Base-by-base conservation (phyloP, 768 basidiomycete genomes). In the Suillus fuscotomentosus region DNA sequence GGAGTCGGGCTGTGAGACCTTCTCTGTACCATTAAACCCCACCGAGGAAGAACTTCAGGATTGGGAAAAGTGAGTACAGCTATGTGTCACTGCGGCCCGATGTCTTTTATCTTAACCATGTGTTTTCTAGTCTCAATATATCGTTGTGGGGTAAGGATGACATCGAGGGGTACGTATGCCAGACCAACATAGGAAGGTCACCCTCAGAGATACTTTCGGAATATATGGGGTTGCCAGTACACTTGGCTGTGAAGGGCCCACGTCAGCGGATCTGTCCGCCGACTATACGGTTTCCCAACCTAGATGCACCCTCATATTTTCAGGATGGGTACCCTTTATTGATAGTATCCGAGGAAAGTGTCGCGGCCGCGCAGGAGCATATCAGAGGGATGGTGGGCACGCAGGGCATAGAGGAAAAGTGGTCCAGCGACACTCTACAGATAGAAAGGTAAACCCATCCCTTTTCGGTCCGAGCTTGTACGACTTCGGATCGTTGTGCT, bases 271-370 rank as follows among this genome's bases (percentile, higher is more conserved):
- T 62, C 0, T 83, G 85, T 60, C 76, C 75, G 31, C 81, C 87
- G 11, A 88, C 89, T 2, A 34, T 62, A 7, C 75, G 79, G 24
- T 88, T 87, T 68, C 89, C 90, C 6, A 70, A 82, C n/a, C 75
- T 91, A 60, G 75, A 83, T 36, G 85, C 84, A 3, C 83, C 81
- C 15, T 77, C 84, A 5, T 77, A 82, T 64, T 91, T 83, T 72
- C 88, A 92, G 73, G 91, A 92, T 66, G 86, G 84, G 62, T 93
- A 85, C 70, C 91, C 91, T 1, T 69, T 94, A 57, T 75, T 91
- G 41, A 70, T 93, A 7, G 77, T 89, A 34, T 88, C 88, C 27
- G 84, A 88, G 72, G 88, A 93, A 76, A 88, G 86, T 69, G 79
- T 88, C 67, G 71, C 62, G 36, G 80, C 80, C 42, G 73, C 92